Conservation (phyloP, 2,329 filamentous ascomycete genomes). For the Blastomyces silverae region DNA sequence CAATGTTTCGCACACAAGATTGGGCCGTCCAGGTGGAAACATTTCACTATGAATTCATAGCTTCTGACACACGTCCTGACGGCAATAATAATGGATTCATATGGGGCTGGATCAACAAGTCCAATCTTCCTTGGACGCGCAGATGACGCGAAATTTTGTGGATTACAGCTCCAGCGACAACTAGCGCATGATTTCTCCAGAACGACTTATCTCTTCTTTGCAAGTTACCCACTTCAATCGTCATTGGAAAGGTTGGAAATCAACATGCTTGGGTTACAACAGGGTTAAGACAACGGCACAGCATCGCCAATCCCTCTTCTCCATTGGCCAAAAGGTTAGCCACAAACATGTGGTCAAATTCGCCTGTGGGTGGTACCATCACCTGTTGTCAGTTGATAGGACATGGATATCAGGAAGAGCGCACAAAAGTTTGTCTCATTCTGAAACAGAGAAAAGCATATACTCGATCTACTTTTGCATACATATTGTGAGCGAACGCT, state of each 20-base stretch:
- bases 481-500: neutral
- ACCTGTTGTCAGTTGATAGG: neutral
- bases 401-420: neutral
- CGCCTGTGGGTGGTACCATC: neutral
- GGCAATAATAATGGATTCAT: neutral
- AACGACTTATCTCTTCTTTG: neutral
- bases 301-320: neutral
- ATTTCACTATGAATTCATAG: neutral
- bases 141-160: neutral
- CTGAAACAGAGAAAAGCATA: constrained; percentile 1
- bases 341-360: constrained; percentile 3
- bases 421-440: neutral
- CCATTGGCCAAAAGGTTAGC: neutral
- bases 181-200: neutral
- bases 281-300: neutral
- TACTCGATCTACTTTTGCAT: neutral
- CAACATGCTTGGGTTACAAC: constrained; percentile 7
- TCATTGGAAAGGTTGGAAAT: neutral
- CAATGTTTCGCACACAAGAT: neutral
- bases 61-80: neutral
- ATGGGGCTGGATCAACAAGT: neutral
- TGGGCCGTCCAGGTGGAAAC: neutral
- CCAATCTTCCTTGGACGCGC: neutral
- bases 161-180: neutral
- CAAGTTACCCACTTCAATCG: neutral